Conservation (phyloP, 441 rosid genomes). For the Pelargonium hybrid region DNA sequence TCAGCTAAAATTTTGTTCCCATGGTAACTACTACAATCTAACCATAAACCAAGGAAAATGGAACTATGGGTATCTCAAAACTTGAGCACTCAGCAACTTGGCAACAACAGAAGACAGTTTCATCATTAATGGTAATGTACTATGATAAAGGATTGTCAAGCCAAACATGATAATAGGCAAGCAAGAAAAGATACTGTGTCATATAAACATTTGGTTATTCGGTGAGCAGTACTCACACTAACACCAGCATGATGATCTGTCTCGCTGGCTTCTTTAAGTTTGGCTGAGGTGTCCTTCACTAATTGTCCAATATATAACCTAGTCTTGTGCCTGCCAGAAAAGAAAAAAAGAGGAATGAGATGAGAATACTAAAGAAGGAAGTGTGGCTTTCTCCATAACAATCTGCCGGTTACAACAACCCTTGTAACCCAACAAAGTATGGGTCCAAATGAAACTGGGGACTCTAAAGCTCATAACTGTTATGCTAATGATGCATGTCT, state of each 20-base stretch:
- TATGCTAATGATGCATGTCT: no score
- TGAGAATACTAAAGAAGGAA: not conserved
- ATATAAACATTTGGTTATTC: not conserved
- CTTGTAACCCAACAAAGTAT: not conserved
- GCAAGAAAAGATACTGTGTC: not conserved
- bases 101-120: not conserved
- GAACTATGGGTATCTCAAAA: not conserved
- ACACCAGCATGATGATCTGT: conserved; percentile 34
- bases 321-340: conserved; percentile 35
- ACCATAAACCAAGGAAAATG: not conserved
- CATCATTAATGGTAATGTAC: not conserved
- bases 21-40: not conserved
- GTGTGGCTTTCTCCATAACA: not conserved
- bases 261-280: conserved; percentile 53
- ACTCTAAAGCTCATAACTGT: no score
- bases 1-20: not conserved
- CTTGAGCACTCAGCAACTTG: not conserved
- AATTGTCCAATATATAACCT: conserved; percentile 54
- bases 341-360: not conserved
- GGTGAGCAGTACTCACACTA: conserved; percentile 22
- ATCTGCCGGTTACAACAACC: not conserved
- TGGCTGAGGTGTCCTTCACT: conserved; percentile 26
- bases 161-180: not conserved
- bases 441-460: not conserved
- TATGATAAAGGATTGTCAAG: not conserved